Conservation (phyloP, 768 basidiomycete genomes). For the Filobasidium floriforme region DNA sequence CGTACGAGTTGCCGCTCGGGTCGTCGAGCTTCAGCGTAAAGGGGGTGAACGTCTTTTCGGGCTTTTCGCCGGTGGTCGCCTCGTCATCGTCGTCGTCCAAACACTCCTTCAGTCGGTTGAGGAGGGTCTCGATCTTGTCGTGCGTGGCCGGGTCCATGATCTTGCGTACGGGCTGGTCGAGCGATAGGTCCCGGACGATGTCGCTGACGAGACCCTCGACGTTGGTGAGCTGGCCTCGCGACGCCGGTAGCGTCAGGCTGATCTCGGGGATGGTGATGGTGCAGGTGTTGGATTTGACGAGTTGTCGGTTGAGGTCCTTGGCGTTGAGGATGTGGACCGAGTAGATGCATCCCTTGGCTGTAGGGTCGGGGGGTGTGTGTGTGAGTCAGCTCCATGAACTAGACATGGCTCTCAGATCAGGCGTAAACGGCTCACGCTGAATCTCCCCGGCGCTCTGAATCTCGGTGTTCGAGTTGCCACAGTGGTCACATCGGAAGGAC, state of each 20-base stretch:
- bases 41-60: conserved; percentile 53
- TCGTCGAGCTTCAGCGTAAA: conserved; percentile 86
- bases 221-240: conserved; percentile 88
- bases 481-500: conserved; percentile 93
- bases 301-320: conserved; percentile 79
- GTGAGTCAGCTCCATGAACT: not conserved
- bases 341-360: conserved; percentile 77
- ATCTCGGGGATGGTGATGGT: conserved; percentile 78
- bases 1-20: conserved; percentile 91
- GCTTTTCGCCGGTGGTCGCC: conserved; percentile 44
- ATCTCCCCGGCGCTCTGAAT: conserved; percentile 83
- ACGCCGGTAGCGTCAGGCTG: conserved; percentile 78
- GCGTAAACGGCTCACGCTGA: conserved; percentile 55
- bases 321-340: conserved; percentile 67
- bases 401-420: not conserved
- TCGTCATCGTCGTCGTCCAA: conserved; percentile 51
- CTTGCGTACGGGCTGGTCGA: conserved; percentile 74
- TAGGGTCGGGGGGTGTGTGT: not conserved
- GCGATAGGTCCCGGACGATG: conserved; percentile 66
- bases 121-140: conserved; percentile 63
- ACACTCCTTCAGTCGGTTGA: conserved; percentile 50
- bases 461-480: conserved; percentile 83
- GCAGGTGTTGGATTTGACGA: conserved; percentile 79
- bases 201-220: conserved; percentile 85
- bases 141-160: conserved; percentile 63